phyloP scores from a whole-genome alignment of 495 filamentous ascomycete species.

The Endocarpon pusillum region DNA sequence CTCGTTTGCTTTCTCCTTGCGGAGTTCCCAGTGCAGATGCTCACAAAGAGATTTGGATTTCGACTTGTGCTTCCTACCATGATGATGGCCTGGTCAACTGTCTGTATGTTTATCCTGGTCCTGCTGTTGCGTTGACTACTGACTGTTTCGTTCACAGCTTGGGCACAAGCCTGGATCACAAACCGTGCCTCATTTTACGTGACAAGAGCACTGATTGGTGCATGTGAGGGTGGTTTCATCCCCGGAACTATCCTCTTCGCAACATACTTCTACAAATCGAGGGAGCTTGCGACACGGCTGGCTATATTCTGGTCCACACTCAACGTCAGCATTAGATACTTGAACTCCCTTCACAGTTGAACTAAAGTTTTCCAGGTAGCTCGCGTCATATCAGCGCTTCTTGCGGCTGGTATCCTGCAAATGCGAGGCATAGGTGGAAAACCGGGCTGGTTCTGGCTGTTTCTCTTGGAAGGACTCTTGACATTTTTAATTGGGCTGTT shows the following conservation, averaged over 20 bases:
- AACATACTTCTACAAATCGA: constrained; percentile 36
- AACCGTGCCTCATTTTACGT: constrained; percentile 21
- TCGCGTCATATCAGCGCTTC: constrained; percentile 30
- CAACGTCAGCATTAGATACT: too few species aligned
- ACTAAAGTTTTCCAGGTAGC: constrained; percentile 13
- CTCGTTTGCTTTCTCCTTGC: constrained; percentile 17
- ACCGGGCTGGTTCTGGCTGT: constrained; percentile 38
- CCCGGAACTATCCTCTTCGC: constrained; percentile 32
- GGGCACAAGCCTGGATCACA: constrained; percentile 21
- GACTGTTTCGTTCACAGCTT: constrained; percentile 15
- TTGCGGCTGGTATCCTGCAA: constrained; percentile 33
- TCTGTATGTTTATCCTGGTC: too few species aligned
- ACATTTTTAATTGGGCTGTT: constrained; percentile 17
- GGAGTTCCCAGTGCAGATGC: constrained; percentile 20
- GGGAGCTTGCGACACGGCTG: constrained; percentile 31
- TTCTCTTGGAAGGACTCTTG: constrained; percentile 23
- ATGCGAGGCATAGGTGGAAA: constrained; percentile 31
- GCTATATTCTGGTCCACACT: constrained; percentile 38
- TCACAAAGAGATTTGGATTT: constrained; percentile 17
- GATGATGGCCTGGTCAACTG: constrained; percentile 36
- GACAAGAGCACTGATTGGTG: constrained; percentile 16
- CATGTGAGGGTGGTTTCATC: constrained; percentile 32
- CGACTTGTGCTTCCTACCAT: constrained; percentile 11
- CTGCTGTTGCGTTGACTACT: constrained; percentile 12
- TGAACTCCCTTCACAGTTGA: background rate